Base-by-base conservation (phyloP, 2,329 filamentous ascomycete species). In the Trichophyton mentagrophytes region DNA sequence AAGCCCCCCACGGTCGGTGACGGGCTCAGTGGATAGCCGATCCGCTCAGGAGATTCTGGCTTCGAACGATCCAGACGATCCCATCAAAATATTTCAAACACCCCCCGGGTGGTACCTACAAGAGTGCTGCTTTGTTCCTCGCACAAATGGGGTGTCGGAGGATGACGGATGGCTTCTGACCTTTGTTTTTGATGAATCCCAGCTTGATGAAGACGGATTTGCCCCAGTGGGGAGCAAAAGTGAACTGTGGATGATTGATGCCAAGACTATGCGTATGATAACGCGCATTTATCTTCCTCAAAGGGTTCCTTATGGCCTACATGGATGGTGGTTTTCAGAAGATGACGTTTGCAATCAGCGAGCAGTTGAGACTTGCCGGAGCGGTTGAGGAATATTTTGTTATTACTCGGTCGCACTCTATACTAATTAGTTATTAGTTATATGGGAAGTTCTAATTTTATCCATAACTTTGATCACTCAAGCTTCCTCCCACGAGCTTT, bases 221-320 rank as follows among this genome's bases (percentile, higher is more conserved):
- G 82, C 79, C 59, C 66, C 61, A 0, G 70, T 74, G 0, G 70
- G 71, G 1, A 76, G 82, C 0, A 74, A 68, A 25, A 85, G 81
- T 36, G 85, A 89, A 69, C 73, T 89, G 0, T 89, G 86, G 86
- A 76, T 88, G 13, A 77, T 89, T 33, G 80, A 88, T 66, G 85
- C 85, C 0, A 79, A 69, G 62, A 76, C 76, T 1, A 88, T 89
- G 85, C 75, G 69, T 25, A 76, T 82, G 2, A 74, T 88, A 0
- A 77, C 79, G 4, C 79, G 76, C 62, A 76, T 89, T 2, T 71
- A 72, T 20, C 71, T 89, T 38, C 85, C 85, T 1, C 85, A 87
- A 65, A 72, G 86, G 11, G 85, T 89, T 0, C 85, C 86, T 0
- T 89, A 89, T 66, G 85, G 86, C 0, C 70, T 89, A 57, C 86